These are phyloP conservation scores for Botryotinia convoluta DNA, from an alignment of 2,329 filamentous ascomycete genomes.

Conservation along the genomic window DNA sequence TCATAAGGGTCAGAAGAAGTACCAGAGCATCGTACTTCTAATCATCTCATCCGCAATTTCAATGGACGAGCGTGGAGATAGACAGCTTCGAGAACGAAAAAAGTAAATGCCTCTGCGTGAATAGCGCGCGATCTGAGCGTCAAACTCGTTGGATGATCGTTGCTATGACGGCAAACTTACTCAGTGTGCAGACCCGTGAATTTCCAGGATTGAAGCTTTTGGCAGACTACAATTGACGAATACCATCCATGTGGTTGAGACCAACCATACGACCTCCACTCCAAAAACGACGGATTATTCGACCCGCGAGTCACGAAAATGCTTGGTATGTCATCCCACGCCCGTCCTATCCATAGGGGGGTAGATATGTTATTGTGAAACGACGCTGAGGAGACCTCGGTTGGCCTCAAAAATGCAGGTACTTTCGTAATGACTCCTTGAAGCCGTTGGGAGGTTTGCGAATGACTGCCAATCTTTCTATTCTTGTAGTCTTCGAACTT, in stretches of 20 bases:
- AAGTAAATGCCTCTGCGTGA: constrained; percentile 2
- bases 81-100: constrained; percentile 12
- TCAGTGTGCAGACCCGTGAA: not conserved
- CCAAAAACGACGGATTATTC: not conserved
- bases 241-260: constrained; percentile 4
- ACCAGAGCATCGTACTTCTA: not conserved
- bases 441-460: not conserved
- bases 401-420: constrained; percentile 27
- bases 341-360: not conserved
- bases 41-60: not conserved
- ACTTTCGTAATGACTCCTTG: not conserved
- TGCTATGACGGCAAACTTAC: constrained; percentile 16
- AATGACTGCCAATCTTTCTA: not conserved
- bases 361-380: constrained; percentile 29
- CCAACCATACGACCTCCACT: not conserved
- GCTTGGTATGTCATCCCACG: not conserved
- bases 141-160: not conserved
- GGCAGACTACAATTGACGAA: not conserved
- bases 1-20: not conserved
- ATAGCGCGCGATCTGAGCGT: constrained; percentile 18
- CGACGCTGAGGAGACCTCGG: constrained; percentile 31
- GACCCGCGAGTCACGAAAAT: constrained; percentile 9
- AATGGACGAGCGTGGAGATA: not conserved
- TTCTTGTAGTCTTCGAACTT: not conserved
- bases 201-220: not conserved